A percentile compares a stretch with the other conserved stretches of the same genome.
Evolutionary conservation across 208 protist species (phyloP).

Genomic region (Sergeia podlipaevii): DNA sequence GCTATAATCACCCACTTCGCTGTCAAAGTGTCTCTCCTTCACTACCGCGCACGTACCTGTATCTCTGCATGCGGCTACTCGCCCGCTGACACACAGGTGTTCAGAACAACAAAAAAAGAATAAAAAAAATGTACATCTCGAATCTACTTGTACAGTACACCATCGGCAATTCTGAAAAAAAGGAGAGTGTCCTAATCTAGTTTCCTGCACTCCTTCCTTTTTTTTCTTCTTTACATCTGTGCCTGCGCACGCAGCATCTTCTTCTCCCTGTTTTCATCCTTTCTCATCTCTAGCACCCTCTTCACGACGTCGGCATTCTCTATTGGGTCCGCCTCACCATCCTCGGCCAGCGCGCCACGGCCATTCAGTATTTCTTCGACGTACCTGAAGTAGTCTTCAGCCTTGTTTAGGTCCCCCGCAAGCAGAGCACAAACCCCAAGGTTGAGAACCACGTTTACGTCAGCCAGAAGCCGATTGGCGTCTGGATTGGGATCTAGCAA

Average conservation of each 20-base stretch:
- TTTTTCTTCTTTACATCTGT: background rate
- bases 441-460: conserved; percentile 64
- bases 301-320: conserved; percentile 46
- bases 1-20: too few relatives aligned
- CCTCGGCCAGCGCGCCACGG: conserved; percentile 46
- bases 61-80: too few relatives aligned
- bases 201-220: conserved; percentile 5
- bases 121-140: conserved; percentile 10
- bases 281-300: conserved; percentile 53
- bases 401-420: conserved; percentile 46
- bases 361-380: conserved; percentile 53
- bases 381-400: conserved; percentile 59
- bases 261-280: conserved; percentile 32
- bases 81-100: too few relatives aligned
- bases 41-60: too few relatives aligned
- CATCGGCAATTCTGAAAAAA: background rate
- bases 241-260: conserved; percentile 11
- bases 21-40: too few relatives aligned
- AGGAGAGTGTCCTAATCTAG: conserved; percentile 3
- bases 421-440: conserved; percentile 69
- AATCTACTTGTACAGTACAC: background rate
- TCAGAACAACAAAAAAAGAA: conserved; percentile 7
- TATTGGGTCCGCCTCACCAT: conserved; percentile 60
- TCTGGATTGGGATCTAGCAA: conserved; percentile 30
- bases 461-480: conserved; percentile 18